A percentile compares a stretch with the other conserved stretches of the same genome.
These are phyloP conservation scores for Kandelia obovata DNA, from an alignment of 345 rosid species.

Conservation along the genomic window DNA sequence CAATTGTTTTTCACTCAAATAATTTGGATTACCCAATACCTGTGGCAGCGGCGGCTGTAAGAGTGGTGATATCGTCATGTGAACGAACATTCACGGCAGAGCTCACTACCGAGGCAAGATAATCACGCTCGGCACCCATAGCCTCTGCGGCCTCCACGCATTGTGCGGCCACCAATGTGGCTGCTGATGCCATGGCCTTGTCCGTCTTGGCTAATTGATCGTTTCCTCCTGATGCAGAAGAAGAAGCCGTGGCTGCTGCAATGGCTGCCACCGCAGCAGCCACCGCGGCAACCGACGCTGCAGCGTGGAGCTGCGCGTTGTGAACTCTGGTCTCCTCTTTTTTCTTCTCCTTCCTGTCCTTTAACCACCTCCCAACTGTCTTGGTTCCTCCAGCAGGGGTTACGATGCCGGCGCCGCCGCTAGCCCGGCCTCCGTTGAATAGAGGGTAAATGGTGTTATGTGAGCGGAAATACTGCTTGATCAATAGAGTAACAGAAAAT, in stretches of 20 bases:
- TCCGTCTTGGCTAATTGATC: constrained; percentile 70
- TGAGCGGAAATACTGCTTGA: constrained; percentile 67
- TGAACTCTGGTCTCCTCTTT: constrained; percentile 86
- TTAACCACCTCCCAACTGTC: constrained; percentile 94
- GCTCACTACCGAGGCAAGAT: constrained; percentile 74
- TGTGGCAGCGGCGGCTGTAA: constrained; percentile 97
- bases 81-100: constrained; percentile 88
- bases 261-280: constrained; percentile 90
- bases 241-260: constrained; percentile 71
- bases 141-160: constrained; percentile 92
- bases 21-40: constrained; percentile 35
- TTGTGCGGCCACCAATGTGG: constrained; percentile 94
- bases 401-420: constrained; percentile 43
- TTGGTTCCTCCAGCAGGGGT: constrained; percentile 62
- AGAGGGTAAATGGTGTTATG: constrained; percentile 82
- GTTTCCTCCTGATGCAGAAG: constrained; percentile 52
- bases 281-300: constrained; percentile 84
- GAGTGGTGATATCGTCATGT: constrained; percentile 75
- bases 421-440: constrained; percentile 51
- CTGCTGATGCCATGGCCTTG: constrained; percentile 90
- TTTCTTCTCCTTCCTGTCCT: constrained; percentile 91
- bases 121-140: constrained; percentile 84
- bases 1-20: too few species aligned
- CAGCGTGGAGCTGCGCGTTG: constrained; percentile 86
- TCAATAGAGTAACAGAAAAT: constrained; percentile 1